Evolutionary conservation across 192 early-diverging fungal species (phyloP).

Genomic region (Coemansia sp.): DNA sequence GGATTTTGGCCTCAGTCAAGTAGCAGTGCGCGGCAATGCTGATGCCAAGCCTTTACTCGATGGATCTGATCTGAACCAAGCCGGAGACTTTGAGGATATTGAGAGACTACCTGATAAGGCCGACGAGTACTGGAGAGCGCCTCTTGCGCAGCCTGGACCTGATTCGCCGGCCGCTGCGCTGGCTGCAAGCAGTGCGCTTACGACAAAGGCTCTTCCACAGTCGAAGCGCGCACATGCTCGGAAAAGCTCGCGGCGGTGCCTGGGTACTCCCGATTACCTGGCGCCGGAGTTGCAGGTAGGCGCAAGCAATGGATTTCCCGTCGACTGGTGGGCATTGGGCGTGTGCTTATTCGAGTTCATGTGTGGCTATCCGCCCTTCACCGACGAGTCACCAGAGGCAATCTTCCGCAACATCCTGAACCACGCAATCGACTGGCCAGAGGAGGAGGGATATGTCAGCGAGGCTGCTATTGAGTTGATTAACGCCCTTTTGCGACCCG

Average conservation of each 20-base stretch:
- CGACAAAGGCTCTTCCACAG: conserved; percentile 42
- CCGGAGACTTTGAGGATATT: conserved; percentile 24
- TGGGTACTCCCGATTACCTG: conserved; percentile 94
- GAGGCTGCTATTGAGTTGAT: conserved; percentile 73
- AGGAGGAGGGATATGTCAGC: conserved; percentile 60
- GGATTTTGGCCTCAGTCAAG: conserved; percentile 93
- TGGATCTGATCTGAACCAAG: conserved; percentile 26
- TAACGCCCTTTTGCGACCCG: conserved; percentile 70
- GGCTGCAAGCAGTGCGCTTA: conserved; percentile 14
- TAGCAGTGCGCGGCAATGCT: conserved; percentile 59
- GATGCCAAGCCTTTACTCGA: conserved; percentile 31
- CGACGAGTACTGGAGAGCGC: conserved; percentile 45
- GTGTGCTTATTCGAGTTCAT: conserved; percentile 91
- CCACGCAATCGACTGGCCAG: conserved; percentile 61
- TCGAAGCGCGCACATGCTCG: conserved; percentile 54
- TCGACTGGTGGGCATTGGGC: conserved; percentile 97
- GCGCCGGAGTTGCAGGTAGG: conserved; percentile 92
- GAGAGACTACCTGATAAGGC: conserved; percentile 31
- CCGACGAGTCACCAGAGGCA: conserved; percentile 79
- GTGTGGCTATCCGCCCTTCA: conserved; percentile 88
- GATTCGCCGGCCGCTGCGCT: conserved; percentile 21
- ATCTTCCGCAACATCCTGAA: conserved; percentile 92
- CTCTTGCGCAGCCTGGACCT: conserved; percentile 26
- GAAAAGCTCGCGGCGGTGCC: conserved; percentile 54
- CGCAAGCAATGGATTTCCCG: conserved; percentile 78